Evolutionary conservation across 2,329 filamentous ascomycete genomes (phyloP).

Genomic region (Alternaria postmessia): DNA sequence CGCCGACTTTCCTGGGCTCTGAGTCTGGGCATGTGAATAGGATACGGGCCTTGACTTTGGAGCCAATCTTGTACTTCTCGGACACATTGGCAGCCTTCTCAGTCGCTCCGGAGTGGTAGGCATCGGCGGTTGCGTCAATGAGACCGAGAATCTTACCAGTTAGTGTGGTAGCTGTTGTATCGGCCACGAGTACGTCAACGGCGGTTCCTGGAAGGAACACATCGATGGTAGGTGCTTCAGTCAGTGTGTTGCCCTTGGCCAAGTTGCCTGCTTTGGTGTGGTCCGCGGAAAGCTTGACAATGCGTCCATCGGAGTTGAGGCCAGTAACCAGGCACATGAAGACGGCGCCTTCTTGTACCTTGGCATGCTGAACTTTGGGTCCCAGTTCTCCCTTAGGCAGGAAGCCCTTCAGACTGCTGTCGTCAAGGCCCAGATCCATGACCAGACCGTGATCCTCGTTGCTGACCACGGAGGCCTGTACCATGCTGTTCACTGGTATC

Average conservation of each 20-base stretch:
- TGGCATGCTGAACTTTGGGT: conserved; percentile 67
- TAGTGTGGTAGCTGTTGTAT: conserved; percentile 77
- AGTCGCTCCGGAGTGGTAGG: conserved; percentile 84
- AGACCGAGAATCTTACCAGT: conserved; percentile 91
- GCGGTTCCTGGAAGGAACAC: conserved; percentile 91
- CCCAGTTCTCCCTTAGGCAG: conserved; percentile 85
- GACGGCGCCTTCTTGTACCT: conserved; percentile 82
- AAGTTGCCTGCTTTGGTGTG: conserved; percentile 72
- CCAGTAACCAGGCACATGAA: conserved; percentile 83
- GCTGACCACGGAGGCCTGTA: conserved; percentile 88
- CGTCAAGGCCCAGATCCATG: conserved; percentile 85
- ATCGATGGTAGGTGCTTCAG: conserved; percentile 84
- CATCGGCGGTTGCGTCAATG: conserved; percentile 87
- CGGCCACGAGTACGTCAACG: conserved; percentile 82
- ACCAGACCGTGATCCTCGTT: conserved; percentile 96
- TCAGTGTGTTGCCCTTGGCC: conserved; percentile 71
- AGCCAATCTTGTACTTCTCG: conserved; percentile 81
- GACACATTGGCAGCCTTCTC: conserved; percentile 74
- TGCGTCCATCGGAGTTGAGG: conserved; percentile 78
- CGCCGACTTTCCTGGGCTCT: conserved; percentile 82
- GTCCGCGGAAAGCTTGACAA: conserved; percentile 84
- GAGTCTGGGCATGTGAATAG: conserved; percentile 85
- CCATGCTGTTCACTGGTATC: conserved; percentile 75
- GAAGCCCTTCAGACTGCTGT: conserved; percentile 77
- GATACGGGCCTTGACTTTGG: conserved; percentile 84